These are phyloP conservation scores for Botryotinia calthae DNA, from an alignment of 2,329 filamentous ascomycete species.

Conservation along the genomic window DNA sequence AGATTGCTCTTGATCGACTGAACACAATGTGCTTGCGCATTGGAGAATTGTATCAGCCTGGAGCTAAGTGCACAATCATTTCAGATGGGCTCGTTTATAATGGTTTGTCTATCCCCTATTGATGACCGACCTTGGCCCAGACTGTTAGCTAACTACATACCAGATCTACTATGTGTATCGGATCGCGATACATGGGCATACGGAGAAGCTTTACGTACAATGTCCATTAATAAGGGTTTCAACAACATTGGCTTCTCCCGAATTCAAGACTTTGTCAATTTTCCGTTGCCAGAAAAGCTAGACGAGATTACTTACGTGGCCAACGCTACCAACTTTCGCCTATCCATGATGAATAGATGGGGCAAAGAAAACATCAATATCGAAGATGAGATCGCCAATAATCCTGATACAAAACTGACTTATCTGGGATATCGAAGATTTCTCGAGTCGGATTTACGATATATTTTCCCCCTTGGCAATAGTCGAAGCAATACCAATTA, in stretches of 20 bases:
- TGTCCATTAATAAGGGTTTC: neutral
- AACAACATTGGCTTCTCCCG: neutral
- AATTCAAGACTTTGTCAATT: neutral
- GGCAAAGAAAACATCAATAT: neutral
- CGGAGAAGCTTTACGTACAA: neutral
- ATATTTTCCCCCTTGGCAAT: neutral
- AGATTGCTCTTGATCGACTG: neutral
- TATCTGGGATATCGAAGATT: neutral
- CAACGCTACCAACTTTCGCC: neutral
- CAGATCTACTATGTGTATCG: neutral
- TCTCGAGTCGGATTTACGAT: neutral
- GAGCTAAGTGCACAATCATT: neutral
- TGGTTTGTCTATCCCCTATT: neutral
- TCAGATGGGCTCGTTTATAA: neutral
- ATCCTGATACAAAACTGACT: neutral
- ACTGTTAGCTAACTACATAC: neutral
- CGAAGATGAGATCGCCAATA: neutral
- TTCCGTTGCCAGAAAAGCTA: neutral
- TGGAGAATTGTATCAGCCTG: neutral
- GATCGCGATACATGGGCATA: neutral
- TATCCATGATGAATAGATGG: neutral
- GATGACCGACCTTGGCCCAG: fast-evolving
- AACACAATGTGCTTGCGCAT: neutral
- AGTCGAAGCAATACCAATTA: neutral
- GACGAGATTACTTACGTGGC: neutral